A percentile compares a stretch with the other conserved stretches of the same genome.
phyloP scores from a whole-genome alignment of 495 filamentous ascomycete species.

The Pseudevernia furfuracea region DNA sequence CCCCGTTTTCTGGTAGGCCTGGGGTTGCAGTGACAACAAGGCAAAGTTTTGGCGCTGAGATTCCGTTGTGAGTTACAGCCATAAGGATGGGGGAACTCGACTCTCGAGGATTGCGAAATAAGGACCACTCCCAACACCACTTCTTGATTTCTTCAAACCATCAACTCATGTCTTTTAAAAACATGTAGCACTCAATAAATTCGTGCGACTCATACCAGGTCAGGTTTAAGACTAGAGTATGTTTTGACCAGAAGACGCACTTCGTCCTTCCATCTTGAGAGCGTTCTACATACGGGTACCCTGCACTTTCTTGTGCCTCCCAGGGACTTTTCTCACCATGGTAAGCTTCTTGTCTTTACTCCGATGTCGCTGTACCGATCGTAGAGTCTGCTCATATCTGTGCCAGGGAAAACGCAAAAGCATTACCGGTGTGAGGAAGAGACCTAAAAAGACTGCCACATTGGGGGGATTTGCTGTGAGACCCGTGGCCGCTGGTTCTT shows the following conservation, averaged over 20 bases:
- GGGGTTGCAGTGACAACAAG: not conserved
- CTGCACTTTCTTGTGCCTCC: not conserved
- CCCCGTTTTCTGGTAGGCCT: slow-evolving; percentile 2
- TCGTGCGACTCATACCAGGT: not conserved
- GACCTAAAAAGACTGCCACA: not conserved
- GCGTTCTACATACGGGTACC: not conserved
- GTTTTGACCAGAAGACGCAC: not conserved
- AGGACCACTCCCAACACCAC: not conserved
- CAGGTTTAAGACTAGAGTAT: not conserved
- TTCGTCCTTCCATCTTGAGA: not conserved
- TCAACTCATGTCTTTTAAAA: not conserved
- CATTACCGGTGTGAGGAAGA: slow-evolving; percentile 17
- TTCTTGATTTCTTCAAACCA: not conserved
- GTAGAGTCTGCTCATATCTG: not conserved
- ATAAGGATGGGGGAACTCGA: not conserved
- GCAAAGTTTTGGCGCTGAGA: not conserved
- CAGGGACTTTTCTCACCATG: not conserved
- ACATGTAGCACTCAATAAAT: not conserved
- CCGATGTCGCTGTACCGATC: not conserved
- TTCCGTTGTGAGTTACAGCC: not conserved
- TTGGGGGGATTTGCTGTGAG: not conserved
- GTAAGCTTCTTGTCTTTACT: not conserved
- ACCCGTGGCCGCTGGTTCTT: not conserved
- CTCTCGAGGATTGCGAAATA: not conserved
- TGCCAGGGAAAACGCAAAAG: slow-evolving; percentile 23